Evolutionary conservation across 2,329 filamentous ascomycete genomes (phyloP).

Genomic region (Cercospora beticola): DNA sequence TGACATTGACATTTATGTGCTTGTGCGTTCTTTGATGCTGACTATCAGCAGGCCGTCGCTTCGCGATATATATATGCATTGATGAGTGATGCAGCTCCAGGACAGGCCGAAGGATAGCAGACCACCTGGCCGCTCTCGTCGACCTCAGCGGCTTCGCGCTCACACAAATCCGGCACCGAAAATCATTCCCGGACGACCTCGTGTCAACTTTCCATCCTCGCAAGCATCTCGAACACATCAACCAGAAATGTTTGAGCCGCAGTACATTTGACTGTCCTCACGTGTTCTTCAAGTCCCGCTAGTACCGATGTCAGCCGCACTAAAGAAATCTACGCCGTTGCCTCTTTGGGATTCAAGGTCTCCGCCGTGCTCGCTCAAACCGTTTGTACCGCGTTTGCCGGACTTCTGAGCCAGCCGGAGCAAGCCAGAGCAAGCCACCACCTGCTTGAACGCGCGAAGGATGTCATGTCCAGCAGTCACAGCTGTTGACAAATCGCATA

Average conservation of each 20-base stretch:
- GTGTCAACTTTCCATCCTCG: background rate
- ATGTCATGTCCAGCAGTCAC: background rate
- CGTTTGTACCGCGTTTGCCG: constrained; percentile 16
- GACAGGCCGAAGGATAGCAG: no score
- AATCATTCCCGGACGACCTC: background rate
- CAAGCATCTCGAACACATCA: background rate
- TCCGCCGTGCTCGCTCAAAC: background rate
- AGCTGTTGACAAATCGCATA: background rate
- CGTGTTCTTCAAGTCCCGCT: constrained; percentile 1
- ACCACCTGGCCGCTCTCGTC: no score
- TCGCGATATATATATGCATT: no score
- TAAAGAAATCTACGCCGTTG: background rate
- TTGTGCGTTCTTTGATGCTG: no score
- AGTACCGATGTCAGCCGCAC: constrained; percentile 5
- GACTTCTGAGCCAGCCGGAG: constrained; percentile 1
- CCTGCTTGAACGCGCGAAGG: background rate
- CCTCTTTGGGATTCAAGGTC: background rate
- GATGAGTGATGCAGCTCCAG: no score
- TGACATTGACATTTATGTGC: no score
- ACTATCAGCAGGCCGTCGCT: no score
- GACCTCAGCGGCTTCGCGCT: background rate
- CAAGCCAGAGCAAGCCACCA: background rate
- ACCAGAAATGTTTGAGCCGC: background rate
- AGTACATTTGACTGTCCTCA: background rate
- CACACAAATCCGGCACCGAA: background rate